phyloP scores from a whole-genome alignment of 192 early-diverging fungal genomes.

The Coemansia sp. region DNA sequence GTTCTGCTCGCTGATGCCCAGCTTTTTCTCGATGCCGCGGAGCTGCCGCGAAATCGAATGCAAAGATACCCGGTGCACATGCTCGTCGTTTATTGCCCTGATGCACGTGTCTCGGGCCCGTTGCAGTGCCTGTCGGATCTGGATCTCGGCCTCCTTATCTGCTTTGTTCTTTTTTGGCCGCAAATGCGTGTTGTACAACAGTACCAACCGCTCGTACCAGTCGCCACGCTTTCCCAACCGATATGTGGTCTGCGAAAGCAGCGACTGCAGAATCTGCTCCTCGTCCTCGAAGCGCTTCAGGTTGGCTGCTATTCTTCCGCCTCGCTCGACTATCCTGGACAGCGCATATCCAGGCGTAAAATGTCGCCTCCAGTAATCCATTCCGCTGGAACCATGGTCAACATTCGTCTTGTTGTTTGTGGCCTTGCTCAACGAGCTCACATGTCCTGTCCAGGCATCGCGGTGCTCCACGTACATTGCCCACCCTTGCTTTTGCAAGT shows the following conservation, averaged over 20 bases:
- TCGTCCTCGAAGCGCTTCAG: constrained; percentile 61
- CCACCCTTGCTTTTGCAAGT: constrained; percentile 44
- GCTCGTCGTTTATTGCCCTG: constrained; percentile 59
- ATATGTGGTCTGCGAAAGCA: constrained; percentile 62
- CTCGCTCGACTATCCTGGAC: constrained; percentile 60
- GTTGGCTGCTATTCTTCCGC: constrained; percentile 54
- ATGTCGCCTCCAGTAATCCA: constrained; percentile 47
- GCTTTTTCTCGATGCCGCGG: constrained; percentile 34
- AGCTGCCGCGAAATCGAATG: constrained; percentile 48
- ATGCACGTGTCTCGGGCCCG: constrained; percentile 53
- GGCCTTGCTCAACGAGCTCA: constrained; percentile 8
- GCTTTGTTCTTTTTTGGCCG: constrained; percentile 29
- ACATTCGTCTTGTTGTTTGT: neutral
- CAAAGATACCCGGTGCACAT: constrained; percentile 53
- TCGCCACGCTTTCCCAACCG: constrained; percentile 57
- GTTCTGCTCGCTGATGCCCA: constrained; percentile 10
- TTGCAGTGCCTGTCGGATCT: constrained; percentile 32
- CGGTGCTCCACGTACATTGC: constrained; percentile 23
- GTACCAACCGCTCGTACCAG: constrained; percentile 68
- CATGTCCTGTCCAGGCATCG: constrained; percentile 19
- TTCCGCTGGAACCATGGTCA: neutral
- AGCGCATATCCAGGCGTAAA: constrained; percentile 61
- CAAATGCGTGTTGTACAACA: constrained; percentile 61
- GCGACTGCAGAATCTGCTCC: constrained; percentile 54
- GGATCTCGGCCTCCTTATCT: constrained; percentile 25